These are phyloP conservation scores for Cryptosporidium meleagridis DNA, from an alignment of 169 alveolate species.

Conservation along the genomic window DNA sequence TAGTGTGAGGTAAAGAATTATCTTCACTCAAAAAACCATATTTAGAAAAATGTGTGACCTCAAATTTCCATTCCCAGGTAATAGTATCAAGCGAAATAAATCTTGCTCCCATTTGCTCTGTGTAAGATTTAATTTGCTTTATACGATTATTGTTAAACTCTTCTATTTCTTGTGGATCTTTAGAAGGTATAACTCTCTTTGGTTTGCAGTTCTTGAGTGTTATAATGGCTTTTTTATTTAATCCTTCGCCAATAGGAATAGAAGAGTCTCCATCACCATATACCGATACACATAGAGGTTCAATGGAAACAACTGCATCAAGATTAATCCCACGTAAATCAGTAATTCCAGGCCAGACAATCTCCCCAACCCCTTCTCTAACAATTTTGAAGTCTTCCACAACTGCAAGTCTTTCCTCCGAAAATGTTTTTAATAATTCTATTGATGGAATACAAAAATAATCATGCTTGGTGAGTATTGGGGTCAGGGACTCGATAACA, in stretches of 20 bases:
- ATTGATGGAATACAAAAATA: slow-evolving; percentile 83
- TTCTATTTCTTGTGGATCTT: slow-evolving; percentile 33
- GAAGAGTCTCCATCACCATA: slow-evolving; percentile 68
- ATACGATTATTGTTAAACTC: slow-evolving; percentile 23
- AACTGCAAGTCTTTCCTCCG: slow-evolving; percentile 81
- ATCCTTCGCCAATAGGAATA: slow-evolving; percentile 81
- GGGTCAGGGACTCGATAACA: slow-evolving; percentile 71
- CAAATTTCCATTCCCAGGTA: slow-evolving; percentile 74
- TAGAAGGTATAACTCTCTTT: not conserved
- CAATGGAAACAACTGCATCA: slow-evolving; percentile 81
- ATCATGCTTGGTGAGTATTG: slow-evolving; percentile 79
- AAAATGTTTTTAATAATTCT: slow-evolving; percentile 79
- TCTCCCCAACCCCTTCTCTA: slow-evolving; percentile 83
- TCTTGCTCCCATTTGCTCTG: slow-evolving; percentile 75
- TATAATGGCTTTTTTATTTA: slow-evolving; percentile 80
- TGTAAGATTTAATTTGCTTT: slow-evolving; percentile 37
- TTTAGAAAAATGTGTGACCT: slow-evolving; percentile 63
- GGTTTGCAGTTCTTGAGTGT: slow-evolving; percentile 81
- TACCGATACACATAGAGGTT: slow-evolving; percentile 71
- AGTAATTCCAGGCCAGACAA: slow-evolving; percentile 85
- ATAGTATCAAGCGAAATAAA: slow-evolving; percentile 60
- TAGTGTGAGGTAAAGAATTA: not conserved
- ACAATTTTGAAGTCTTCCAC: slow-evolving; percentile 82
- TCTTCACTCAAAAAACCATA: slow-evolving; percentile 9
- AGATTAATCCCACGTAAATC: slow-evolving; percentile 84